These are phyloP conservation scores for Lagerstroemia speciosa DNA, from an alignment of 345 rosid species.

Conservation along the genomic window DNA sequence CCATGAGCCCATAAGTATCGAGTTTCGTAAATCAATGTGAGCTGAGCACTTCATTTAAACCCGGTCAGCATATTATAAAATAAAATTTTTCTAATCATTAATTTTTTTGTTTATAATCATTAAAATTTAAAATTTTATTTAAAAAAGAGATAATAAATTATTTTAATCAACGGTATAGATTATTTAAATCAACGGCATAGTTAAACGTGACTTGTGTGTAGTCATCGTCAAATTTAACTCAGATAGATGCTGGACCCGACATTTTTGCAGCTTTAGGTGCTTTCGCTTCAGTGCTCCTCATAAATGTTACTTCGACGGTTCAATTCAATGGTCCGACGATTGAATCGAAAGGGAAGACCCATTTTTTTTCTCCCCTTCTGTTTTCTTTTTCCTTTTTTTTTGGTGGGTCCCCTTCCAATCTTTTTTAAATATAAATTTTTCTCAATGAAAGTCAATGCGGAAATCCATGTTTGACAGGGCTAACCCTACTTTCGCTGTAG, in stretches of 20 bases:
- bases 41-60: too few relatives aligned
- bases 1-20: too few relatives aligned
- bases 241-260: background rate
- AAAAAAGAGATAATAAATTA: too few relatives aligned
- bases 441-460: background rate
- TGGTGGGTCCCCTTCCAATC: too few relatives aligned
- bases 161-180: too few relatives aligned
- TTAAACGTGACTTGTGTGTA: too few relatives aligned
- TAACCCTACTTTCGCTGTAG: background rate
- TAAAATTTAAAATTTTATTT: too few relatives aligned
- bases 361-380: background rate
- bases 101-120: too few relatives aligned
- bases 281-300: background rate
- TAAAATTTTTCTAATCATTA: too few relatives aligned
- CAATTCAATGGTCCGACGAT: background rate
- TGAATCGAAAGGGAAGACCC: background rate
- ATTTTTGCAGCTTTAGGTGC: background rate
- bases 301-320: background rate
- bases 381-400: background rate
- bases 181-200: too few relatives aligned
- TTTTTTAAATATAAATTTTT: background rate
- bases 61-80: too few relatives aligned
- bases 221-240: background rate
- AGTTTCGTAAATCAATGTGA: too few relatives aligned
- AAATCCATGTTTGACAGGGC: slow-evolving; percentile 3